Evolutionary conservation across 2,329 filamentous ascomycete genomes (phyloP), one percentile per base, ranked within the genome.

Genomic region (Venturia carpophila): DNA sequence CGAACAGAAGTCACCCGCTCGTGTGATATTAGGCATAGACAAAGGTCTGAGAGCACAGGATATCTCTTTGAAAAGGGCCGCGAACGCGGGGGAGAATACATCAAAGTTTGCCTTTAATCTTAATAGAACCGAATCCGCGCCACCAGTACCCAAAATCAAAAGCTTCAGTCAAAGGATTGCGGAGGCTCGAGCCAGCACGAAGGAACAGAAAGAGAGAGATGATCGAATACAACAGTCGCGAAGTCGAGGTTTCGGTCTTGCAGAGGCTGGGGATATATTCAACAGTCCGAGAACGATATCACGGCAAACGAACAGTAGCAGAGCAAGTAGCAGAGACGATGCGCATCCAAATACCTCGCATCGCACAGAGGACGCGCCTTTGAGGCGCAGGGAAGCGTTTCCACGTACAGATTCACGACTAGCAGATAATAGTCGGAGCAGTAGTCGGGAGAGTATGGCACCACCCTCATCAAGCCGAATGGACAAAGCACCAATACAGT

Each of bases 81-180:
- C 34, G 30, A 60, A 49, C 45, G 55, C 65, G 65, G 62, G 21
- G 55, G 56, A 17, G 58, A 56, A 49, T 30, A 30, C 37, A 30
- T 27, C 64, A 15, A 49, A 37, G 39, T 37, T 41, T 17, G 64
- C 24, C 7, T 41, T n/a, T 11, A 34, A 55, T 34, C 37, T 37
- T 1, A 65, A 61, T 10, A 39, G 34, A 21, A 34, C 64, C 4
- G 37, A 56, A 30, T 6, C 62, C 19, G 64, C 30, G 42, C 30
- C 63, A 17, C 30, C 24, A 21, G 52, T 27, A 45, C 49, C 49
- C 34, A 64, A 60, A 42, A 71, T 73, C 24, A 87, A 85, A 70
- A 82, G 85, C 64, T 99, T 97, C 75, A 96, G 90, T 72, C 92
- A 97, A 75, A 83, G 92, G 60, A 84, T 99, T 67, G 87, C 90